Evolutionary conservation across 306 rosid genomes (phyloP), one percentile per base, ranked within the genome.

Genomic region (Trifolium dubium): DNA sequence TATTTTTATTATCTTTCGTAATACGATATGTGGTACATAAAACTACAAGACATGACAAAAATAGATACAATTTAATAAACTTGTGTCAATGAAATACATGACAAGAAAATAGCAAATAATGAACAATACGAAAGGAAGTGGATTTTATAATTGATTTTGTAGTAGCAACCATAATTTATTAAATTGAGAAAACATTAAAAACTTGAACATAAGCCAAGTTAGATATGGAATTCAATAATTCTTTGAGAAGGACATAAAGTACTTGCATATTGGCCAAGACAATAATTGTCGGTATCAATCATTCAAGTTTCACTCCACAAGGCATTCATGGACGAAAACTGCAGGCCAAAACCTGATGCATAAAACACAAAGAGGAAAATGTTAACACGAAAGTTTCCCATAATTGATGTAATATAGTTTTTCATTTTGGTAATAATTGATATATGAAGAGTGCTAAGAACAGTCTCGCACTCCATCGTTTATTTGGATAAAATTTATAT

Each of bases 201-300:
- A 19, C 14, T 19, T 55, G 32, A 9, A 1, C 23, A 55, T 55
- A 19, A 28, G 34, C 6, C 2, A 55, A 23, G 14, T 55, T 23
- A 55, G 62, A 55, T 55, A 9, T 55, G 62, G 23, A 55, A 4
- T 55, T 28, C 62, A 55, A 55, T 55, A 0, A 55, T 55, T 32
- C 13, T 19, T 56, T 10, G 34, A 56, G 35, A 56, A 56, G 62
- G 62, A 56, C 35, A 56, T 56, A 56, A 10, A 28, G 62, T 56
- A 18, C 60, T 54, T 54, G 10, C 8, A 55, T 10, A 55, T 19
- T 55, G 10, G 34, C 62, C 13, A 55, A 19, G 2, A 10, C 34
- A 55, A 55, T 55, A 55, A 55, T 23, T 55, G n/a, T 4, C 23
- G 10, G 61, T 19, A 55, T 55, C 61, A 23, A 19, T 4, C 1